These are phyloP conservation scores for Agaricales sp. DNA, from an alignment of 1,284 basidiomycete genomes.

Conservation along the genomic window DNA sequence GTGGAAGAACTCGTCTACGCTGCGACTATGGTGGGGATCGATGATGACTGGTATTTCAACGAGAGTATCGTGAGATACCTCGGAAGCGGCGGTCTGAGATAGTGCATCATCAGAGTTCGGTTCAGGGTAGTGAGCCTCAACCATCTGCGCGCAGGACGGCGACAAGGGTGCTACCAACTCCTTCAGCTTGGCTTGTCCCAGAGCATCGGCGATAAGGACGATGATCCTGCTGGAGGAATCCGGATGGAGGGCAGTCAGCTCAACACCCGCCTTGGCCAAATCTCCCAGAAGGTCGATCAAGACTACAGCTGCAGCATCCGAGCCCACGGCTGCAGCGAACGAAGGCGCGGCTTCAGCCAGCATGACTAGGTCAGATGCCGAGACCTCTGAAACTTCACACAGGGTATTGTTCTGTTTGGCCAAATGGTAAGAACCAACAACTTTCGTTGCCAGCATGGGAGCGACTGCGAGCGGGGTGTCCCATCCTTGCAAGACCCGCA, in stretches of 20 bases:
- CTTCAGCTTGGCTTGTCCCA: neutral
- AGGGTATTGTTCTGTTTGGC: no score
- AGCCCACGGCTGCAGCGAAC: neutral
- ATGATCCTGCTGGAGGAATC: neutral
- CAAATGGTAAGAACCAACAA: neutral
- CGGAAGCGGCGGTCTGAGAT: neutral
- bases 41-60: constrained; percentile 12
- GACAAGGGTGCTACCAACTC: neutral
- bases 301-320: neutral
- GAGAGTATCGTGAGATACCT: constrained; percentile 1
- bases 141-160: neutral
- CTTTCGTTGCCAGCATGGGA: neutral
- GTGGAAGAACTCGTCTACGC: constrained; percentile 31
- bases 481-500: neutral
- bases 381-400: neutral
- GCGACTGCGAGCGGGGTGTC: neutral
- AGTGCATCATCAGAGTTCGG: neutral
- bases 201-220: neutral
- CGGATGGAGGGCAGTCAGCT: neutral
- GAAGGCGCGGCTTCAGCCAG: neutral
- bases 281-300: neutral
- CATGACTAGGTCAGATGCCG: neutral
- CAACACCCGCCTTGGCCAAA: neutral
- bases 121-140: neutral
- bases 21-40: constrained; percentile 23